Conservation (phyloP, 1,139 yeast genomes). For the Saccharomyces pastorianus region DNA sequence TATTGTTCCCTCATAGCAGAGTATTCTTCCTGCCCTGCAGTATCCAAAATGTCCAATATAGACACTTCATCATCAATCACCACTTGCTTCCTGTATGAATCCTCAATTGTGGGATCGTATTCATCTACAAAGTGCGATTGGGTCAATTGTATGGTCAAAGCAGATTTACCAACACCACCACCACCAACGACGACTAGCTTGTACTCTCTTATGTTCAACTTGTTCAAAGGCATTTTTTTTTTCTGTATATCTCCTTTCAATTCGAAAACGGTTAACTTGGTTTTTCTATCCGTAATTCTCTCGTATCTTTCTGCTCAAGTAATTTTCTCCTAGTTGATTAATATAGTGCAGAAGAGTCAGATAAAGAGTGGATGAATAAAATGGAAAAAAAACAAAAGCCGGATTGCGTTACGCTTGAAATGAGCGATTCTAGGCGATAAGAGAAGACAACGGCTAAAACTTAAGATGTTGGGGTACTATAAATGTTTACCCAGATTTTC, state of each 20-base stretch:
- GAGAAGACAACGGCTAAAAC: not conserved
- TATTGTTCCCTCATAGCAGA: conserved; percentile 92
- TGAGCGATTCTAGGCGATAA: not conserved
- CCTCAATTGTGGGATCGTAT: conserved; percentile 97
- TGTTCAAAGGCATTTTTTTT: conserved; percentile 13
- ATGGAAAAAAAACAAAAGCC: not conserved
- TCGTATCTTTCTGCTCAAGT: not conserved
- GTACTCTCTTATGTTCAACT: conserved; percentile 46
- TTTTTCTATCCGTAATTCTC: not conserved
- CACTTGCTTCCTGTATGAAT: conserved; percentile 71
- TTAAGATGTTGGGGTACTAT: not conserved
- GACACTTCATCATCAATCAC: conserved; percentile 75
- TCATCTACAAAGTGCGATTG: conserved; percentile 92
- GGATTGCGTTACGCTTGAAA: not conserved
- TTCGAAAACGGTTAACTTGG: not conserved
- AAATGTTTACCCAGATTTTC: not conserved
- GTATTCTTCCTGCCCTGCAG: conserved; percentile 98
- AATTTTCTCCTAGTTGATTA: not conserved
- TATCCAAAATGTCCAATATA: conserved; percentile 80
- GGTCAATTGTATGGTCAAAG: conserved; percentile 81
- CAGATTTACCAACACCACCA: conserved; percentile 97
- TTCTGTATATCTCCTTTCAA: too few species aligned
- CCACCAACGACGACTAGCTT: conserved; percentile 95
- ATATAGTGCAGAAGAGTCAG: not conserved
- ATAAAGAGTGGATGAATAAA: not conserved